phyloP scores from a whole-genome alignment of 208 protist genomes.

The Leishmania aethiopica region DNA sequence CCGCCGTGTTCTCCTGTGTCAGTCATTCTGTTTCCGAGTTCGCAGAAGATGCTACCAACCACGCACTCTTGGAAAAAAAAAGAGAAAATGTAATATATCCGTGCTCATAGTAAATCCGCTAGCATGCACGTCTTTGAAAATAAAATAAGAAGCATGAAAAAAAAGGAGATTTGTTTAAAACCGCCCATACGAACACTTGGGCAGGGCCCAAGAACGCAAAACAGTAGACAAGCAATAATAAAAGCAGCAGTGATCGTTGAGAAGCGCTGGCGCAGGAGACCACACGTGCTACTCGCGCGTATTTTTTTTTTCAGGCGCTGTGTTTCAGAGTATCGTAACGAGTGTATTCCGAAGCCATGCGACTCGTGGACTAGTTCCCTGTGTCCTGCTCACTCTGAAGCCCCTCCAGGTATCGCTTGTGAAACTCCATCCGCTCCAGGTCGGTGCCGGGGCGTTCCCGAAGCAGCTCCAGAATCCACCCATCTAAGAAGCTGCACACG shows the following conservation, averaged over 20 bases:
- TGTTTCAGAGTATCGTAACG: not conserved
- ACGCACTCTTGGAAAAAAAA: not conserved
- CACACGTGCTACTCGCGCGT: not conserved
- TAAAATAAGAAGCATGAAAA: not conserved
- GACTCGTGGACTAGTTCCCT: not conserved
- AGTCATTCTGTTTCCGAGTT: not conserved
- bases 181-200: not conserved
- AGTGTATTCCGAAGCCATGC: not conserved
- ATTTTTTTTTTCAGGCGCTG: not conserved
- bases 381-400: slow-evolving; percentile 13
- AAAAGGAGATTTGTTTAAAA: not conserved
- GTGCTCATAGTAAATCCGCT: not conserved
- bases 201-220: not conserved
- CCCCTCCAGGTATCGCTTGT: slow-evolving; percentile 76
- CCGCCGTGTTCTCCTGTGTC: not conserved
- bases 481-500: slow-evolving; percentile 87
- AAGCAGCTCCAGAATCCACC: slow-evolving; percentile 87
- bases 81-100: not conserved
- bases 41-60: not conserved
- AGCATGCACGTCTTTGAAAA: not conserved
- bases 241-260: not conserved
- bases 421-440: slow-evolving; percentile 75
- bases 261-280: not conserved
- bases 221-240: not conserved
- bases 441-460: slow-evolving; percentile 63